Conservation (phyloP, 257 asterid genomes). For the Scutellaria minor region DNA sequence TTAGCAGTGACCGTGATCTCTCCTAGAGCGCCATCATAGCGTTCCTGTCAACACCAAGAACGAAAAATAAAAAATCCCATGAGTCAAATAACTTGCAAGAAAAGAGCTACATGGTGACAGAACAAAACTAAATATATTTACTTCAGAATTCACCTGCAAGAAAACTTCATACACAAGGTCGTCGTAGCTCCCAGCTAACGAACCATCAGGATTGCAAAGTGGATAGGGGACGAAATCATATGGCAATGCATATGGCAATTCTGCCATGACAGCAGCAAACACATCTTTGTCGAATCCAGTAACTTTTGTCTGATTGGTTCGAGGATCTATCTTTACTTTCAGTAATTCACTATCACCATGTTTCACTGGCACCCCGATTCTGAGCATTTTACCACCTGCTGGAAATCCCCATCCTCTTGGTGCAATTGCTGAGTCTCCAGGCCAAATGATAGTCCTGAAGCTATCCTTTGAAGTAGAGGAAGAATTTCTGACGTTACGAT, state of each 20-base stretch:
- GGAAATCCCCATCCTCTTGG: constrained; percentile 56
- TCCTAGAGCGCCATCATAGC: constrained; percentile 50
- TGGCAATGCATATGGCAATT: constrained; percentile 45
- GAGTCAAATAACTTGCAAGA: background rate
- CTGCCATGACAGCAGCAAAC: constrained; percentile 48
- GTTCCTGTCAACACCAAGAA: constrained; percentile 30
- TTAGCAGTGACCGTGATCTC: constrained; percentile 50
- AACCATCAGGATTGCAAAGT: constrained; percentile 37
- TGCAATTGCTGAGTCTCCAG: constrained; percentile 42
- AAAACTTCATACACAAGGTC: constrained; percentile 57
- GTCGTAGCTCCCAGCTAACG: constrained; percentile 45
- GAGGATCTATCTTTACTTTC: constrained; percentile 31
- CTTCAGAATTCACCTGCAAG: constrained; percentile 32
- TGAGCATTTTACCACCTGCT: constrained; percentile 24
- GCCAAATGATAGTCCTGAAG: constrained; percentile 48
- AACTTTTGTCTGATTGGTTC: constrained; percentile 30
- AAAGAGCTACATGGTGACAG: background rate
- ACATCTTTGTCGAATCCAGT: constrained; percentile 46
- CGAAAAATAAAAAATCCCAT: background rate
- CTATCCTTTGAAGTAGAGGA: constrained; percentile 11
- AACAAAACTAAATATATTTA: background rate
- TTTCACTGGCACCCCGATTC: constrained; percentile 49
- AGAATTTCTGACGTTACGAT: constrained; percentile 14
- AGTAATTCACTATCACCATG: constrained; percentile 46
- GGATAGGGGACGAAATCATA: constrained; percentile 40